A percentile compares a stretch with the other conserved stretches of the same genome.
Evolutionary conservation across 2,329 filamentous ascomycete genomes (phyloP).

Genomic region (Chaetomium olivaceum): DNA sequence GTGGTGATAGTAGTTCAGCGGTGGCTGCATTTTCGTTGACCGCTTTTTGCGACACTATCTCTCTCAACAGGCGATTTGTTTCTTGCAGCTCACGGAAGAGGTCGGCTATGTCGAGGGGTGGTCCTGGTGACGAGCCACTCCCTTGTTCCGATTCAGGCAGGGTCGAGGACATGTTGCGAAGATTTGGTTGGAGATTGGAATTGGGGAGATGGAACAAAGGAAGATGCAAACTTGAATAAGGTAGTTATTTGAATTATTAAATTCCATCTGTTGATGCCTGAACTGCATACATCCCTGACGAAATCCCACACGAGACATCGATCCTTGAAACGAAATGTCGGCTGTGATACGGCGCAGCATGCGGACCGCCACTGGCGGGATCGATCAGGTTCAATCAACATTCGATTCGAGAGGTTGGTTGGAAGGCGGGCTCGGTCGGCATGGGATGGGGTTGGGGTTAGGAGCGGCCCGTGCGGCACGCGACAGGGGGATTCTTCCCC

Average conservation of each 20-base stretch:
- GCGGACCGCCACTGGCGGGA: too few species aligned
- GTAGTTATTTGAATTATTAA: not conserved
- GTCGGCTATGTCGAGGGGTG: not conserved
- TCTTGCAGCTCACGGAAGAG: conserved; percentile 16
- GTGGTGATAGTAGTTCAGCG: not conserved
- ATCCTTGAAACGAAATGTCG: not conserved
- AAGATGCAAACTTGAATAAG: not conserved
- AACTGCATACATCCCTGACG: not conserved
- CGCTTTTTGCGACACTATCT: not conserved
- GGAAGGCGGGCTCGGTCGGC: too few species aligned
- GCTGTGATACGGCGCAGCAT: not conserved
- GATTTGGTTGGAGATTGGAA: not conserved
- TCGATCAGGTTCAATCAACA: too few species aligned
- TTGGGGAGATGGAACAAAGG: not conserved
- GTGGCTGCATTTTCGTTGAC: not conserved
- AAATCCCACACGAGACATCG: not conserved
- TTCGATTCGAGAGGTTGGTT: too few species aligned
- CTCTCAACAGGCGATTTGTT: conserved; percentile 16
- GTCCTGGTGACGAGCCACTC: not conserved
- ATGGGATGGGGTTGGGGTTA: too few species aligned
- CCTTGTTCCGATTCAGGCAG: not conserved
- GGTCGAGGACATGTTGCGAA: not conserved
- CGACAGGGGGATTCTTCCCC: too few species aligned
- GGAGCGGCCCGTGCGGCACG: too few species aligned
- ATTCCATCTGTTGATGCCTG: not conserved